Percentiles rank a stretch among this genome's conserved stretches.
These are phyloP conservation scores for Sordaria brevicollis DNA, from an alignment of 495 filamentous ascomycete genomes.

Conservation along the genomic window DNA sequence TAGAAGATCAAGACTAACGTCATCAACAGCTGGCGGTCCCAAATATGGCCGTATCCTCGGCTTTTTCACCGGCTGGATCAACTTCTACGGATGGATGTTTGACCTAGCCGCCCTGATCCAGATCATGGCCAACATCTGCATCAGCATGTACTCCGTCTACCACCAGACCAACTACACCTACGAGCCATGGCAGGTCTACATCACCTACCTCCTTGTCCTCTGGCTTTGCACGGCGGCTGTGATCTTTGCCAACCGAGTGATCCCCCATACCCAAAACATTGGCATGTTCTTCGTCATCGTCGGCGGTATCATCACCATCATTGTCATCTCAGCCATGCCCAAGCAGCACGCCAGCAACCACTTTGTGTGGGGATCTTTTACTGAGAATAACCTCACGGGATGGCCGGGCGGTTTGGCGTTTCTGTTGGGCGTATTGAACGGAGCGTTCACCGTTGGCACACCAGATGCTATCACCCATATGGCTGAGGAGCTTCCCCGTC, in stretches of 20 bases:
- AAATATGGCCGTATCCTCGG: constrained; percentile 58
- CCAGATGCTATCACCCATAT: constrained; percentile 66
- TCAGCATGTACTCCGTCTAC: constrained; percentile 62
- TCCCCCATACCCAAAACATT: constrained; percentile 56
- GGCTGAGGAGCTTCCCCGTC: constrained; percentile 70
- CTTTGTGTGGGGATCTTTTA: constrained; percentile 48
- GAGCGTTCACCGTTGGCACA: constrained; percentile 75
- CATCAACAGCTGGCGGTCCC: constrained; percentile 41
- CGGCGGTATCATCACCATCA: constrained; percentile 59
- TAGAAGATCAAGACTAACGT: background rate
- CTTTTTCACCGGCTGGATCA: constrained; percentile 73
- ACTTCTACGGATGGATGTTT: constrained; percentile 69
- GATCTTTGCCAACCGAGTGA: constrained; percentile 56
- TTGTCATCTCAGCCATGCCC: constrained; percentile 71
- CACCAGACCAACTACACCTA: constrained; percentile 50
- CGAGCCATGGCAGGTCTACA: constrained; percentile 65
- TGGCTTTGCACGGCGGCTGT: constrained; percentile 57
- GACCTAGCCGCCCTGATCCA: constrained; percentile 53
- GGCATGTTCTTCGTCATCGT: constrained; percentile 60
- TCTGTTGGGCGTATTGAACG: constrained; percentile 72
- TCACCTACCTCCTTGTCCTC: constrained; percentile 55
- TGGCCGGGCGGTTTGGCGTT: constrained; percentile 70
- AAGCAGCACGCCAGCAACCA: constrained; percentile 43
- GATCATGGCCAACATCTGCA: constrained; percentile 57
- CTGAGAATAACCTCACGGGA: constrained; percentile 57